Conservation (phyloP, 441 rosid genomes). For the Corymbia calophylla region DNA sequence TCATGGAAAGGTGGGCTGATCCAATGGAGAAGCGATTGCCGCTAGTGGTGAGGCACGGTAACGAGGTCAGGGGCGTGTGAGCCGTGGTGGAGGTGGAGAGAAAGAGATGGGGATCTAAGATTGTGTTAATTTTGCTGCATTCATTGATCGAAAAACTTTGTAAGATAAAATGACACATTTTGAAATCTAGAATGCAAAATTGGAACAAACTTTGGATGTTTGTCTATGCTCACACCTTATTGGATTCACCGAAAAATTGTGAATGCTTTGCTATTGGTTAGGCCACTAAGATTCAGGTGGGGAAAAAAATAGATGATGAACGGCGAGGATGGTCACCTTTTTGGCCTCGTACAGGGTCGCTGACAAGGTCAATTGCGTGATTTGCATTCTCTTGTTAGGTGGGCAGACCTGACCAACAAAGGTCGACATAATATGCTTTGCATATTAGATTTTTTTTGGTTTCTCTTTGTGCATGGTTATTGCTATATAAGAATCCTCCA, state of each 20-base stretch:
- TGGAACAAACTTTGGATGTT: too few relatives aligned
- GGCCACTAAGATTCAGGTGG: background rate
- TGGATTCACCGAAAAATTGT: background rate
- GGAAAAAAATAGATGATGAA: background rate
- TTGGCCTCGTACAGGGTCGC: background rate
- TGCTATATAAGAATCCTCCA: background rate
- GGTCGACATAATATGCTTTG: rapidly evolving
- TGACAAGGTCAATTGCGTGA: background rate
- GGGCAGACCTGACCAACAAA: background rate
- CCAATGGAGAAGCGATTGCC: too few relatives aligned
- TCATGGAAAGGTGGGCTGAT: too few relatives aligned
- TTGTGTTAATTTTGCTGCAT: background rate
- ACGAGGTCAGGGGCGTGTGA: background rate
- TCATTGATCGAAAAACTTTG: background rate
- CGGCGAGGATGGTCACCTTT: background rate
- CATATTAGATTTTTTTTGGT: too few relatives aligned
- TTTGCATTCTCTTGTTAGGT: background rate
- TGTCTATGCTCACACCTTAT: too few relatives aligned
- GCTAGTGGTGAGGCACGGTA: background rate
- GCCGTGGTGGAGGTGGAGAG: background rate
- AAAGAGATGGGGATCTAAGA: background rate
- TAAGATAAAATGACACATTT: background rate
- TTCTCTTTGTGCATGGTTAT: background rate
- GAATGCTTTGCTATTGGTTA: too few relatives aligned
- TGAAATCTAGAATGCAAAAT: background rate